These are phyloP conservation scores for Tricholoma sp. DNA, from an alignment of 768 basidiomycete genomes.

Conservation along the genomic window DNA sequence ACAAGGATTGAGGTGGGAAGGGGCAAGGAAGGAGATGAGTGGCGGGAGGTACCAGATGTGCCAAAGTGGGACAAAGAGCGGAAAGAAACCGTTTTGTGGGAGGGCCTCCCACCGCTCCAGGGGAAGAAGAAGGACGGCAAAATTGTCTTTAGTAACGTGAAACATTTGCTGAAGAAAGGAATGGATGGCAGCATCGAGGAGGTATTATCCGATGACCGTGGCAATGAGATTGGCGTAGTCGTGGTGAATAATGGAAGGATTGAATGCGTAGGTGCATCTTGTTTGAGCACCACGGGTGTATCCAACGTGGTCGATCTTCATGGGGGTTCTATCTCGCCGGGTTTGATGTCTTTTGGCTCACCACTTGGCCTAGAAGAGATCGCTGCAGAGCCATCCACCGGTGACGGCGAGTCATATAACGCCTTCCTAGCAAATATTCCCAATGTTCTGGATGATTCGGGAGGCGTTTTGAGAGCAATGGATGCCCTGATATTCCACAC, in stretches of 20 bases:
- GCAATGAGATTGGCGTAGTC: slow-evolving; percentile 26
- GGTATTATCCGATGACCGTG: slow-evolving; percentile 22
- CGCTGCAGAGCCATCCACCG: slow-evolving; percentile 59
- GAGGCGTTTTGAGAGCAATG: slow-evolving; percentile 56
- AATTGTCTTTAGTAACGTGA: slow-evolving; percentile 66
- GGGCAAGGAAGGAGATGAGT: slow-evolving; percentile 38
- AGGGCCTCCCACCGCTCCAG: slow-evolving; percentile 64
- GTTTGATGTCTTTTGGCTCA: slow-evolving; percentile 63
- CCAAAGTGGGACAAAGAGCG: slow-evolving; percentile 66
- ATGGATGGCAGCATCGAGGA: slow-evolving; percentile 27
- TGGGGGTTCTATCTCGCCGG: slow-evolving; percentile 65
- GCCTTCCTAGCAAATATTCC: slow-evolving; percentile 42
- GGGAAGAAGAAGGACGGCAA: slow-evolving; percentile 28
- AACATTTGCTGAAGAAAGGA: slow-evolving; percentile 37
- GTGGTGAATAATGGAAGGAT: slow-evolving; percentile 48
- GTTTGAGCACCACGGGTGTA: slow-evolving; percentile 19
- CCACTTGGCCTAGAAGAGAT: slow-evolving; percentile 76
- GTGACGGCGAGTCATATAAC: slow-evolving; percentile 55
- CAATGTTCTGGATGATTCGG: slow-evolving; percentile 41
- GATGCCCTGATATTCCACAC: slow-evolving; percentile 72
- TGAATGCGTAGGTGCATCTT: slow-evolving; percentile 40
- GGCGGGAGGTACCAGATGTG: slow-evolving; percentile 43
- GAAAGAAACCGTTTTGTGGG: slow-evolving; percentile 51
- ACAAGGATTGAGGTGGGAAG: slow-evolving; percentile 39
- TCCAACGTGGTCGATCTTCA: slow-evolving; percentile 50